Base-by-base conservation (phyloP, 2,329 filamentous ascomycete genomes). In the Phyllachora maydis region DNA sequence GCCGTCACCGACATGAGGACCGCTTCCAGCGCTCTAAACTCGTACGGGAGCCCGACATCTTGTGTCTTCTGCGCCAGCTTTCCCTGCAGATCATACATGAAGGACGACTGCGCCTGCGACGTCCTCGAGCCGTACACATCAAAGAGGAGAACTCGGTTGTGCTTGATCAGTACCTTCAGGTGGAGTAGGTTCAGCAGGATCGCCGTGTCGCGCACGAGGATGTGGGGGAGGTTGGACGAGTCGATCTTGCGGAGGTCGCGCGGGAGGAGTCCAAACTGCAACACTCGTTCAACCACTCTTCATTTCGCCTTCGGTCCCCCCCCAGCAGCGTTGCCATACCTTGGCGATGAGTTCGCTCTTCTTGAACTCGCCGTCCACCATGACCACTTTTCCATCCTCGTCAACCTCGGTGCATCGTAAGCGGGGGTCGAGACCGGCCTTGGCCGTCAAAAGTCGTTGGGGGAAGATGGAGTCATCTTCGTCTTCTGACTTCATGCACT, bases 241-340 rank as follows among this genome's bases (percentile, higher is more conserved):
- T 98, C 88, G 40, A 98, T 93, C 51, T 98, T 98, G 38, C 88
- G 77, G 27, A 98, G 58, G 54, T 98, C 88, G 30, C 88, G 83
- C 26, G 88, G 85, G 23, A 93, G 63, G 14, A 95, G 63, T 19
- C 83, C 83, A 43, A 92, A 93, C 77, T 85, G 34, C 11, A 10
- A 14, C 5, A 6, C 12, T 13, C 14, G 20, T 20, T 20, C 10
- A 11, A 9, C 7, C 7, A 20, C 19, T 11, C 10, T 8, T 9
- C 10, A 7, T 9, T 11, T 11, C 19, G 19, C 7, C 11, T 8
- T 9, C 8, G 11, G 14, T 17, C 13, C 16, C 19, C 24, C 17
- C 6, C 6, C 10, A 13, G 21, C 18, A 13, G 12, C 8, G 10
- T 6, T 9, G 11, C 10, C 30, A 11, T 27, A 40, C 37, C 35